Percentiles rank a stretch among this genome's conserved stretches.
Conservation (phyloP, 208 protist genomes). For the Wallacemonas sp. region DNA sequence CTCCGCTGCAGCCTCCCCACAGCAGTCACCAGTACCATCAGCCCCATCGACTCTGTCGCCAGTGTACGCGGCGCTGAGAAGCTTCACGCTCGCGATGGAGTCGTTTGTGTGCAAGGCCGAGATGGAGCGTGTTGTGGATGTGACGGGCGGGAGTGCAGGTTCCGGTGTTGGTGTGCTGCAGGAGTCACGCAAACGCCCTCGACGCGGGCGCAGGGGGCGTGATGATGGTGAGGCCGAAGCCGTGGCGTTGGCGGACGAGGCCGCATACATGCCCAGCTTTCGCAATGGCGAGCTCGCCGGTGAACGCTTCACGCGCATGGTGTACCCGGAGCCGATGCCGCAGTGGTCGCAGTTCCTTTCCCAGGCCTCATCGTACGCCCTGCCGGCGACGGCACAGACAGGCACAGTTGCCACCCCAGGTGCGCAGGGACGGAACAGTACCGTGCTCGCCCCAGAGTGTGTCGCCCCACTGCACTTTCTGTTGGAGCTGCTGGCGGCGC, state of each 20-base stretch:
- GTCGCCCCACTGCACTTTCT: constrained; percentile 57
- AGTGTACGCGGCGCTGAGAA: constrained; percentile 29
- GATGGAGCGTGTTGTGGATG: constrained; percentile 33
- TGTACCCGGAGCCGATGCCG: constrained; percentile 44
- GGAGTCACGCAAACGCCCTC: constrained; percentile 2
- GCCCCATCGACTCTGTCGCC: not conserved
- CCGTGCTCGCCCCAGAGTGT: constrained; percentile 5
- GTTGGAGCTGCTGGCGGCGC: constrained; percentile 49
- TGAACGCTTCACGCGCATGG: constrained; percentile 50
- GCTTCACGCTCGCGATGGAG: constrained; percentile 47
- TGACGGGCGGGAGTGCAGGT: not conserved
- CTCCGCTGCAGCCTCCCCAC: too few relatives aligned
- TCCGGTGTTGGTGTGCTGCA: constrained; percentile 5
- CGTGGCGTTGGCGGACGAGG: not conserved
- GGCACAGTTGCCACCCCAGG: not conserved
- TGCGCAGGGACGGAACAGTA: not conserved
- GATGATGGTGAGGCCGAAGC: not conserved
- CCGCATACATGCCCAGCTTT: constrained; percentile 15
- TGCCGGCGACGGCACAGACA: not conserved
- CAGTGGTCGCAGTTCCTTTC: constrained; percentile 36
- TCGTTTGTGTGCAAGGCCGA: constrained; percentile 38
- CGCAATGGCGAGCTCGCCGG: constrained; percentile 54
- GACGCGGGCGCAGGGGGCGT: not conserved
- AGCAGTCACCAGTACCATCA: too few relatives aligned
- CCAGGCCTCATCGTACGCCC: constrained; percentile 11